Evolutionary conservation across 2,329 filamentous ascomycete genomes (phyloP).

Genomic region (Ascomycota sp.): DNA sequence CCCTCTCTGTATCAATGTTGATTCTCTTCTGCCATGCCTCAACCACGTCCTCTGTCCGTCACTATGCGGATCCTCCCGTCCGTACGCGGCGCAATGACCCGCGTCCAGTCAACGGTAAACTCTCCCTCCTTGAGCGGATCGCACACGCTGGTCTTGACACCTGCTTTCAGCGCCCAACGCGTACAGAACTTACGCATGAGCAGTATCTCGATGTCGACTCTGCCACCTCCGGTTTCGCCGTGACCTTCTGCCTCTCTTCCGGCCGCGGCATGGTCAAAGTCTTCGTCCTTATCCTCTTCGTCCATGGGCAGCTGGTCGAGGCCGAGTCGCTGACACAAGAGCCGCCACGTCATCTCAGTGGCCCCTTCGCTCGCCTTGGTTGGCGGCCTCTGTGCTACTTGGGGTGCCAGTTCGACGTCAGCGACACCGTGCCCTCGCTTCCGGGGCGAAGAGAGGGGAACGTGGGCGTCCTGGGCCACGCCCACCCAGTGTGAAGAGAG

Average conservation of each 20-base stretch:
- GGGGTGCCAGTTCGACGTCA: not conserved
- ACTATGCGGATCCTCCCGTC: constrained; percentile 53
- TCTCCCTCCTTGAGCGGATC: constrained; percentile 38
- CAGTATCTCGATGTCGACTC: constrained; percentile 33
- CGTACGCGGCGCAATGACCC: constrained; percentile 54
- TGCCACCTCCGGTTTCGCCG: constrained; percentile 17
- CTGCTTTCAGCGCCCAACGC: constrained; percentile 53
- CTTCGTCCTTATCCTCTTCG: constrained; percentile 21
- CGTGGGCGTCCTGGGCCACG: constrained; percentile 41
- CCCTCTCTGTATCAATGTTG: not conserved
- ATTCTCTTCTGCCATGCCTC: not conserved
- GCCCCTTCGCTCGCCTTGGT: constrained; percentile 3
- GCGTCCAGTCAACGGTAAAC: constrained; percentile 54
- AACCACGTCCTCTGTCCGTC: not conserved
- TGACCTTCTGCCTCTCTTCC: constrained; percentile 11
- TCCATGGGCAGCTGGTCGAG: constrained; percentile 13
- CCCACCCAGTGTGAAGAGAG: constrained; percentile 49
- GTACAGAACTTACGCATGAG: constrained; percentile 48
- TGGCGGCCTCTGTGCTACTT: not conserved
- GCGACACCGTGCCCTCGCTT: constrained; percentile 15
- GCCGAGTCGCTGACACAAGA: constrained; percentile 15
- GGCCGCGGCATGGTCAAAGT: constrained; percentile 9
- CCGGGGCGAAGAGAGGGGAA: constrained; percentile 7
- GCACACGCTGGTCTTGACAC: constrained; percentile 31
- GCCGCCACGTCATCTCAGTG: constrained; percentile 12